Evolutionary conservation across 371 early-diverging fungal genomes (phyloP).

Genomic region (Mucor piriformis): DNA sequence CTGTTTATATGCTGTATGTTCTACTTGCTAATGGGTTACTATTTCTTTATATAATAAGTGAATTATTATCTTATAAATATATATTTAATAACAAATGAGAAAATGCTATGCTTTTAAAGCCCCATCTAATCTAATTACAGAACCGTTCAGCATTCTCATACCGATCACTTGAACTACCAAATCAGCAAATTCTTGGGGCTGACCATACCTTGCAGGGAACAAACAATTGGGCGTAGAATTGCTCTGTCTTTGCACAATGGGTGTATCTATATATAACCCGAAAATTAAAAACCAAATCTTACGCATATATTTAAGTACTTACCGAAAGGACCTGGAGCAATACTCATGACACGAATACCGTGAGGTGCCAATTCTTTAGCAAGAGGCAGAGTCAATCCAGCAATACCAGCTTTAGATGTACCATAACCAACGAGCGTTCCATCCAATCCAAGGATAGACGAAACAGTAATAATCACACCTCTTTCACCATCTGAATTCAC

Average conservation of each 20-base stretch:
- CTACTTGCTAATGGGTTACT: too few relatives aligned
- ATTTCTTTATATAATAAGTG: too few relatives aligned
- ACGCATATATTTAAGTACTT: background rate
- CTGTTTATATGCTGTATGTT: too few relatives aligned
- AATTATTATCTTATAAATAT: too few relatives aligned
- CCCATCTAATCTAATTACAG: constrained; percentile 64
- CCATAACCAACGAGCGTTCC: constrained; percentile 54
- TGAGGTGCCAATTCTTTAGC: constrained; percentile 57
- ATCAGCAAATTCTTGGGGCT: constrained; percentile 58
- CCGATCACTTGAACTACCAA: constrained; percentile 52
- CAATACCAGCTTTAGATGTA: constrained; percentile 64
- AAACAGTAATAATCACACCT: constrained; percentile 59
- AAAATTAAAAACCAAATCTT: background rate
- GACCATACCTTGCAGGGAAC: constrained; percentile 55
- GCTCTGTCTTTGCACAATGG: constrained; percentile 20
- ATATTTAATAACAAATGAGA: too few relatives aligned
- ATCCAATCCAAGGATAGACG: constrained; percentile 60
- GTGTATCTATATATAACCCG: too few relatives aligned
- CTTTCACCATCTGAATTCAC: constrained; percentile 54
- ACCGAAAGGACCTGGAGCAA: constrained; percentile 67
- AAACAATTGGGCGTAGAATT: constrained; percentile 13
- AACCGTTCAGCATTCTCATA: constrained; percentile 63
- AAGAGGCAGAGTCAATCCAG: constrained; percentile 63
- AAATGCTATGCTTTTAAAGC: constrained; percentile 31
- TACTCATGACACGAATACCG: constrained; percentile 60